Evolutionary conservation across 73 alveolate genomes (phyloP), one percentile per base, ranked within the genome.

Genomic region (Stentor roeselii): DNA sequence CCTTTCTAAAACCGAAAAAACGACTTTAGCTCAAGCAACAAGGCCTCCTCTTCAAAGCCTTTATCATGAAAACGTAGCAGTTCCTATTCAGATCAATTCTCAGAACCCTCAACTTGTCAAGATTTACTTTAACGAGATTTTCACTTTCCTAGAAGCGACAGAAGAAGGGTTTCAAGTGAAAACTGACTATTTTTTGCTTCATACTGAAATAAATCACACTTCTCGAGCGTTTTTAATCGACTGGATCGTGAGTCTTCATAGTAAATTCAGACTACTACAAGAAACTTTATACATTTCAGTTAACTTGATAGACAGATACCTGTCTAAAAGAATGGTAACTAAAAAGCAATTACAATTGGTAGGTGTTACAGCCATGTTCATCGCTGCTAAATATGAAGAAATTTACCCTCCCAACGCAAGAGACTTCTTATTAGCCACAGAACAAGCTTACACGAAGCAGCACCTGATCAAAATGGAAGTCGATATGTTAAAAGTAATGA

Each of bases 301-400:
- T 15, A 36, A 21, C 6, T 15, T 76, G 34, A 34, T 76, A 15
- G 85, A 76, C 82, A 21, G 85, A 11, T 76, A 76, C 30, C 85
- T 76, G 15, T 15, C 32, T 6, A 76, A 30, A 36, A 86, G 80
- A 76, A 67, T 82, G 90, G 87, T 89, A 59, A 89, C 82, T 76
- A 84, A 78, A 89, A 86, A 78, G 77, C 82, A 83, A 60, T 76
- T 90, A 0, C 95, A 90, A 86, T 82, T 90, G 80, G 89, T 90
- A n/a, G 95, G 95, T 34, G 93, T 90, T 42, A 90, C 95, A 21
- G 85, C 93, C 30, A 84, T 89, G 74, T 75, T 89, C 67, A 89
- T 89, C 2, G 94, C 94, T 3, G 84, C 92, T 40, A 90, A 90
- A 84, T 90, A 78, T 75, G 93, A 90, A 78, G 98, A 93, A 92